phyloP scores from a whole-genome alignment of 2,329 filamentous ascomycete species.

The Geosmithia morbida region DNA sequence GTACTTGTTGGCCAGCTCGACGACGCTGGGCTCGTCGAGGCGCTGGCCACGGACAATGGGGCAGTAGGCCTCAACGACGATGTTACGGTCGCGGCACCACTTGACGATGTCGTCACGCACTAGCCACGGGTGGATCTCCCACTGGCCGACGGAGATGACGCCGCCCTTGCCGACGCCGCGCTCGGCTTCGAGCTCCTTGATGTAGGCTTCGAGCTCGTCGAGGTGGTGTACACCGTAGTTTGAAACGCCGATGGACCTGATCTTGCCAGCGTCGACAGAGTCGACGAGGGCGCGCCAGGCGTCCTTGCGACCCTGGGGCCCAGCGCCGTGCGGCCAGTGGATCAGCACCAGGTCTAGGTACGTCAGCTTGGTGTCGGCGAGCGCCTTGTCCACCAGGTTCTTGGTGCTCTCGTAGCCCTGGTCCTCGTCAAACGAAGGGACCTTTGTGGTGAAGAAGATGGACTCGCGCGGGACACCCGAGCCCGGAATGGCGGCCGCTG shows the following conservation, averaged over 20 bases:
- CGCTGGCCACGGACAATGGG: slow-evolving; percentile 54
- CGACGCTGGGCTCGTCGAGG: slow-evolving; percentile 51
- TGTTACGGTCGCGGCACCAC: slow-evolving; percentile 54
- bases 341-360: slow-evolving; percentile 56
- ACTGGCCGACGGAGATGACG: slow-evolving; percentile 70
- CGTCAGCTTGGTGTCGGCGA: slow-evolving; percentile 45
- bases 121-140: slow-evolving; percentile 84
- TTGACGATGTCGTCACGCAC: slow-evolving; percentile 61
- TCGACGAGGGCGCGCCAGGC: slow-evolving; percentile 52
- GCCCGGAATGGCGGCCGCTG: slow-evolving; percentile 27
- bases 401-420: slow-evolving; percentile 49
- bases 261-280: slow-evolving; percentile 43
- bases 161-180: slow-evolving; percentile 53
- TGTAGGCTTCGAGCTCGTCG: slow-evolving; percentile 43
- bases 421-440: slow-evolving; percentile 23
- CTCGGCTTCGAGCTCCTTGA: slow-evolving; percentile 45
- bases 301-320: slow-evolving; percentile 37
- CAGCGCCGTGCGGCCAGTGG: slow-evolving; percentile 43
- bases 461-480: slow-evolving; percentile 27
- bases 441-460: slow-evolving; percentile 42
- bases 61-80: slow-evolving; percentile 50
- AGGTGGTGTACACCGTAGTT: slow-evolving; percentile 53
- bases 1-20: slow-evolving; percentile 55
- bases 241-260: slow-evolving; percentile 47
- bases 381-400: slow-evolving; percentile 46